phyloP scores from a whole-genome alignment of 106 monocot genomes.

The Dendrobium chrysotoxum region DNA sequence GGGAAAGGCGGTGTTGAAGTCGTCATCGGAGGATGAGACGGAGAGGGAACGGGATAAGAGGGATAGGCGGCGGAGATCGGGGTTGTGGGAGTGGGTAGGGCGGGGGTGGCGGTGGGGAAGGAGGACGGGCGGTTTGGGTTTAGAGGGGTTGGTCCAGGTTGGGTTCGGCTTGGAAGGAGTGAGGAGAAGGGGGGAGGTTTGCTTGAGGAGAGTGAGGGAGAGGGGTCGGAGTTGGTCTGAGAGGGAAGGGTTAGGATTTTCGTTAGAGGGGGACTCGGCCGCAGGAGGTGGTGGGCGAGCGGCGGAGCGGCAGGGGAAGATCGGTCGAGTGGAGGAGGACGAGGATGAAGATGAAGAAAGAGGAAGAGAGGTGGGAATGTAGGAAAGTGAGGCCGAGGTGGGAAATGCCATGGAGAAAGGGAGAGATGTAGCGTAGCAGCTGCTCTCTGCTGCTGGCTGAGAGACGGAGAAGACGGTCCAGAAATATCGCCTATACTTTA shows the following conservation, averaged over 20 bases:
- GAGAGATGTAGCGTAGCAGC: not conserved
- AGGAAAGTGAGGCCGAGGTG: not conserved
- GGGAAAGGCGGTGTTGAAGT: slow-evolving; percentile 16
- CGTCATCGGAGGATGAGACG: slow-evolving; percentile 12
- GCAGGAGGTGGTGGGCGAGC: not conserved
- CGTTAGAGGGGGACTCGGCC: not conserved
- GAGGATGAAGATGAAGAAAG: not conserved
- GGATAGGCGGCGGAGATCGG: slow-evolving; percentile 22
- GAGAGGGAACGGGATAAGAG: slow-evolving; percentile 19
- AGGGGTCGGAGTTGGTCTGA: slow-evolving; percentile 73
- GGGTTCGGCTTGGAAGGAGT: slow-evolving; percentile 37
- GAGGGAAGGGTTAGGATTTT: slow-evolving; percentile 34
- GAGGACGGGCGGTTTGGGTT: slow-evolving; percentile 58
- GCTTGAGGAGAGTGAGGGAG: slow-evolving; percentile 62
- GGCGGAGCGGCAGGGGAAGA: slow-evolving; percentile 26
- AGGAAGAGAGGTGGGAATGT: no score
- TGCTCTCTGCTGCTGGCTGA: not conserved
- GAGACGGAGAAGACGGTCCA: not conserved
- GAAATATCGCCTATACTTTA: not conserved
- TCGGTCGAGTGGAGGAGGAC: not conserved
- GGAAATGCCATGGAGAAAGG: slow-evolving; percentile 2
- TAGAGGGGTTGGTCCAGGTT: slow-evolving; percentile 88
- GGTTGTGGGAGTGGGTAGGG: slow-evolving; percentile 24
- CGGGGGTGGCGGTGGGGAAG: slow-evolving; percentile 22
- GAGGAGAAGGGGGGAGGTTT: not conserved